Percentiles rank a stretch among this genome's conserved stretches.
Evolutionary conservation across 2,329 filamentous ascomycete genomes (phyloP).

Genomic region (Trichoderma koningiopsis): DNA sequence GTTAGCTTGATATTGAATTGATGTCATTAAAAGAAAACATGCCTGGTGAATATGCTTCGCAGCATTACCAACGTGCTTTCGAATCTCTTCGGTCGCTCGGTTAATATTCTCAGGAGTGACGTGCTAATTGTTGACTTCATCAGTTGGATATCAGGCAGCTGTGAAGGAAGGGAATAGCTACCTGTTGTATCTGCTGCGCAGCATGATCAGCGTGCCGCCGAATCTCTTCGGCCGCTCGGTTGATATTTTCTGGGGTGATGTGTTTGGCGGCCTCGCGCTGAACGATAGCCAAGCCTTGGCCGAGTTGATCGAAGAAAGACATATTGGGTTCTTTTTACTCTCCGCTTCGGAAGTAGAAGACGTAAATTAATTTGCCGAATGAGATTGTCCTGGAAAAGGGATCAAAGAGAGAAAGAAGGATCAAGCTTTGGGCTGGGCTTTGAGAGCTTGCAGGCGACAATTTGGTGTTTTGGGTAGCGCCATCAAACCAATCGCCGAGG

Average conservation of each 20-base stretch:
- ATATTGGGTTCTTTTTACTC: background rate
- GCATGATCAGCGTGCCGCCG: background rate
- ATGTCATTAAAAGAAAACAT: background rate
- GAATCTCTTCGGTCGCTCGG: background rate
- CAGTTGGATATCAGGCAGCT: background rate
- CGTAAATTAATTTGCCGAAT: background rate
- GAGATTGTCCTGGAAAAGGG: background rate
- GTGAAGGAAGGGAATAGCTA: background rate
- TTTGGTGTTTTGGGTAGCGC: background rate
- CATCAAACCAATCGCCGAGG: background rate
- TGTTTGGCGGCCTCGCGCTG: conserved; percentile 12
- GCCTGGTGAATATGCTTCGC: conserved; percentile 1
- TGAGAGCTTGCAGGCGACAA: background rate
- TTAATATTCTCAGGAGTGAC: conserved; percentile 8
- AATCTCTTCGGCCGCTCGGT: background rate
- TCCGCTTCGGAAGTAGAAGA: background rate
- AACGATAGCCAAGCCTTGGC: background rate
- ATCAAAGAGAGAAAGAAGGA: background rate
- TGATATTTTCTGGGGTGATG: conserved; percentile 14
- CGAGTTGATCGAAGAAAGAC: background rate
- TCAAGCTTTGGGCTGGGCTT: background rate
- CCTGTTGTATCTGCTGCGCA: conserved; percentile 6
- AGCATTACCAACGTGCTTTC: background rate
- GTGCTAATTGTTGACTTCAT: background rate
- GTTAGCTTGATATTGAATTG: background rate